Conservation (phyloP, 1,284 basidiomycete species). For the Bjerkandera adusta region DNA sequence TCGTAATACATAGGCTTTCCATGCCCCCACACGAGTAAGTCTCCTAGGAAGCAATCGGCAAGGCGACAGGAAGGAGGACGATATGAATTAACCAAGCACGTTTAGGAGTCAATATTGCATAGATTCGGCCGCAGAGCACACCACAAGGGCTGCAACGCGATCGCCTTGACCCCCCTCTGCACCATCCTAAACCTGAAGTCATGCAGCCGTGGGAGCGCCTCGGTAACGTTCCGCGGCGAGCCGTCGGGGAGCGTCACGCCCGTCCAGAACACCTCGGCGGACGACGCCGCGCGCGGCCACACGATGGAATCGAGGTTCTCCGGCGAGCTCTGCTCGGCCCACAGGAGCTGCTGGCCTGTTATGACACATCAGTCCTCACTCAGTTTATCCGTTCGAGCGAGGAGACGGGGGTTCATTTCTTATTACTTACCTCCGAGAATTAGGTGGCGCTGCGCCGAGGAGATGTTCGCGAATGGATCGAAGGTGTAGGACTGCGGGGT, state of each 20-base stretch:
- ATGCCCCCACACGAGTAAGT: not conserved
- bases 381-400: not conserved
- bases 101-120: constrained; percentile 43
- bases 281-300: constrained; percentile 80
- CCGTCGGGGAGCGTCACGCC: constrained; percentile 25
- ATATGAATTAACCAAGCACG: too few relatives aligned
- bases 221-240: constrained; percentile 40
- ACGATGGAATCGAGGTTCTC: constrained; percentile 69
- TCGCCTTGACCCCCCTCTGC: constrained; percentile 63
- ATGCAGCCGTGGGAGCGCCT: constrained; percentile 78
- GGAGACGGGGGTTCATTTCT: not conserved
- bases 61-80: too few relatives aligned
- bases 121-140: constrained; percentile 69
- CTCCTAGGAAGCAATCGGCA: too few relatives aligned
- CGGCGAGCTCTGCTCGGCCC: constrained; percentile 76
- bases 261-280: constrained; percentile 83
- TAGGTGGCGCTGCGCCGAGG: constrained; percentile 42
- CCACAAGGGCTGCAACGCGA: constrained; percentile 78
- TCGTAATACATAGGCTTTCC: not conserved
- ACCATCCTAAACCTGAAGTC: constrained; percentile 72
- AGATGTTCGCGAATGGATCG: constrained; percentile 62
- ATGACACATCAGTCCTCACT: constrained; percentile 10
- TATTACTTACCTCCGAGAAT: constrained; percentile 60
- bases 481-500: constrained; percentile 68
- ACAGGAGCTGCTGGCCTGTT: constrained; percentile 67